Percentiles rank a stretch among this genome's conserved stretches.
These are phyloP conservation scores for Leccinum olivaceopallidum DNA, from an alignment of 768 basidiomycete genomes.

Conservation along the genomic window DNA sequence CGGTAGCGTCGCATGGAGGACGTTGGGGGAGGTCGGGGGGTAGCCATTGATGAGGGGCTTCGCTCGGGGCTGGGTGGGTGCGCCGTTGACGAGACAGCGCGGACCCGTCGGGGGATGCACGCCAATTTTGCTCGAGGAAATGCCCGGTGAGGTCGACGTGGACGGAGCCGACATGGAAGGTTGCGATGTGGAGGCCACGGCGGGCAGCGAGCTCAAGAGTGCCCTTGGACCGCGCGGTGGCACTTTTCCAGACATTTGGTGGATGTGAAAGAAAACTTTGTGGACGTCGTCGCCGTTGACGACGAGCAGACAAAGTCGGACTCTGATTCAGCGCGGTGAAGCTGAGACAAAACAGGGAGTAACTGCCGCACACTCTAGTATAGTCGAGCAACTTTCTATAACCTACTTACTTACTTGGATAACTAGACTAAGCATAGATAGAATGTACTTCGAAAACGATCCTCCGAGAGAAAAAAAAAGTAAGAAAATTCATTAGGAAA, in stretches of 20 bases:
- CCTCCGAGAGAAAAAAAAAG: too few species aligned
- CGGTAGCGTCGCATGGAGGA: conserved; percentile 31
- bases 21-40: conserved; percentile 27
- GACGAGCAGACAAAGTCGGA: conserved; percentile 20
- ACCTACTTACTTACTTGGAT: neutral
- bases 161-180: conserved; percentile 37
- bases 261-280: neutral
- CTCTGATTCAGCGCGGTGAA: neutral
- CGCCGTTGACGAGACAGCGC: conserved; percentile 52
- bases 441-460: too few species aligned
- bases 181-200: conserved; percentile 27
- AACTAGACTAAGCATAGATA: neutral
- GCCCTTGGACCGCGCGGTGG: conserved; percentile 77
- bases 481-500: neutral
- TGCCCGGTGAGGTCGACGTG: conserved; percentile 33
- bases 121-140: conserved; percentile 44
- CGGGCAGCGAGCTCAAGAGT: conserved; percentile 49
- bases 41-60: conserved; percentile 50
- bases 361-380: neutral
- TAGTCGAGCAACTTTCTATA: too few species aligned
- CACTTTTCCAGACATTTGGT: conserved; percentile 67
- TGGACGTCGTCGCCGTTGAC: conserved; percentile 24
- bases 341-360: conserved; percentile 21
- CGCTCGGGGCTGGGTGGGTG: conserved; percentile 30
- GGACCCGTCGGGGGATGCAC: conserved; percentile 66